Evolutionary conservation across 805 yeast species (phyloP), one percentile per base, ranked within the genome.

Genomic region (Sugiyamaella chiloensis): DNA sequence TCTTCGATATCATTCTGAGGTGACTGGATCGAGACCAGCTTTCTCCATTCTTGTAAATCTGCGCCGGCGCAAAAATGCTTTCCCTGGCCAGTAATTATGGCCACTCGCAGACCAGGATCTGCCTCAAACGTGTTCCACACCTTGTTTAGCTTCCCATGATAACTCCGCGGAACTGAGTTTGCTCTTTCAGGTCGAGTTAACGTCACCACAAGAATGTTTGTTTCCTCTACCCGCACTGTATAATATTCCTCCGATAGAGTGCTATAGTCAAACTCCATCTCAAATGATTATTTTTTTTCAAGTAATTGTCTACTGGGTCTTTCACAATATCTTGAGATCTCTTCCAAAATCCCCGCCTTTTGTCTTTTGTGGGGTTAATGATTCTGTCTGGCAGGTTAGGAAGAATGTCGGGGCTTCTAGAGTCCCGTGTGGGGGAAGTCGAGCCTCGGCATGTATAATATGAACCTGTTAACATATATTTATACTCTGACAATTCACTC

Each of bases 1-100:
- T 34, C 37, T 6, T 34, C 37, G 20, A 34, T 19, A 34, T 34
- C 37, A 16, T 16, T 34, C 37, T 34, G 6, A 3, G 37, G 37
- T 11, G 37, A 32, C 37, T 27, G 36, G 27, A 17, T 19, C 12
- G 48, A 44, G 23, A 37, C 44, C 19, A 27, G 41, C 43, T 35
- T 24, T 34, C 5, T 21, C 44, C 42, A 40, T 14, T 19, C 42
- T 24, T 53, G 56, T 24, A 60, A 50, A 43, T 60, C 64, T 2
- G 64, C 64, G 0, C 64, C 64, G 2, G 64, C 61, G 24, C 58
- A 56, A 40, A 60, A 60, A n/a, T 59, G 51, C 24, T 43, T 50
- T 23, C 63, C 63, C 7, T 44, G 42, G 17, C 62, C 63, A 17
- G 63, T 59, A 36, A 59, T 27, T 36, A 59, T 57, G 20, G 61